Conservation (phyloP, 352 stramenopile genomes). For the Globisporangium emineosum region DNA sequence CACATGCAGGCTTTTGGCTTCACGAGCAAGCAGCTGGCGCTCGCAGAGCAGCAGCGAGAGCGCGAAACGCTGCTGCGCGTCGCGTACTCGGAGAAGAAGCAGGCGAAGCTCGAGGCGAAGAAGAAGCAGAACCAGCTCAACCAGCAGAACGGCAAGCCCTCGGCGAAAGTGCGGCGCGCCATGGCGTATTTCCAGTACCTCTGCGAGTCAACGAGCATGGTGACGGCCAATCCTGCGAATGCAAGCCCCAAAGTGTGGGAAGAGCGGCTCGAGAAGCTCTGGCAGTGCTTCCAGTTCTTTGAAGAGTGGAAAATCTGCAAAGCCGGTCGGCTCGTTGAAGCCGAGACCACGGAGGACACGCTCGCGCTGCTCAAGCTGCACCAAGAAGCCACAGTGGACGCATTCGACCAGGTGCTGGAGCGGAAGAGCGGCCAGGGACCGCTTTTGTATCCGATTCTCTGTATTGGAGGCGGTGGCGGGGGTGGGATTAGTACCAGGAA, state of each 20-base stretch:
- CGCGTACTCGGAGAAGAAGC: conserved; percentile 54
- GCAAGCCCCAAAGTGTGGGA: conserved; percentile 28
- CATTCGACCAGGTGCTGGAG: conserved; percentile 54
- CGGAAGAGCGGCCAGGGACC: conserved; percentile 23
- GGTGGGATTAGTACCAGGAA: conserved; percentile 19
- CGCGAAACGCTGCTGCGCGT: conserved; percentile 44
- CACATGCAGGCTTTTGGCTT: conserved; percentile 49
- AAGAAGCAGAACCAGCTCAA: conserved; percentile 33
- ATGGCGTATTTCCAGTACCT: conserved; percentile 63
- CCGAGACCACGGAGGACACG: conserved; percentile 47
- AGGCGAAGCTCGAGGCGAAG: conserved; percentile 41
- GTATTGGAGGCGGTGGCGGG: conserved; percentile 27
- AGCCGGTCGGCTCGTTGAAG: conserved; percentile 56
- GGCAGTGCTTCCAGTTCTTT: conserved; percentile 66
- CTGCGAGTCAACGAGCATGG: conserved; percentile 39
- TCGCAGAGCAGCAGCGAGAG: conserved; percentile 44
- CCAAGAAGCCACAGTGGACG: conserved; percentile 37
- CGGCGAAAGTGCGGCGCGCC: conserved; percentile 53
- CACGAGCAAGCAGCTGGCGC: conserved; percentile 37
- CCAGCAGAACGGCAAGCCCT: conserved; percentile 26
- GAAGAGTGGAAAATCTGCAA: conserved; percentile 80
- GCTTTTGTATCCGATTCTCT: conserved; percentile 55
- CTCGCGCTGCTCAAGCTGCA: conserved; percentile 48
- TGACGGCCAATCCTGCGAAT: conserved; percentile 15
- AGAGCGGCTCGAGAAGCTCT: conserved; percentile 66